These are phyloP conservation scores for Ogataea pignaliae DNA, from an alignment of 805 yeast genomes.

Conservation along the genomic window DNA sequence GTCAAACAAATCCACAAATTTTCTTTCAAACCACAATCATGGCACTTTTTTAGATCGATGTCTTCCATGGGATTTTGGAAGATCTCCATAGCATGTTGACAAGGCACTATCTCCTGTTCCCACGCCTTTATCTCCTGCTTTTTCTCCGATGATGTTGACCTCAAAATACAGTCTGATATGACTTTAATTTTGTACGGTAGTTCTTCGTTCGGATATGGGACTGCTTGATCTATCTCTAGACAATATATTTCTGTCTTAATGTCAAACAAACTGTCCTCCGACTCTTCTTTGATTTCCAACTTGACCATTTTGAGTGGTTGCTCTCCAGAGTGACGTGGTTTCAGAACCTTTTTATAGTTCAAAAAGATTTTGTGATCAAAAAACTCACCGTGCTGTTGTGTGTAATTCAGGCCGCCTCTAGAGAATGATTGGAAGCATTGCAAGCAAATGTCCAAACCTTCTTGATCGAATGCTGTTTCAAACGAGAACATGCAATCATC, in stretches of 20 bases:
- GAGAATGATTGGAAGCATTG: conserved; percentile 69
- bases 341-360: conserved; percentile 51
- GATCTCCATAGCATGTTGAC: conserved; percentile 67
- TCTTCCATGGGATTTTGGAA: conserved; percentile 31
- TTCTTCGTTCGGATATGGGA: conserved; percentile 26
- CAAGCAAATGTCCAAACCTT: conserved; percentile 75
- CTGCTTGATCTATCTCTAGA: conserved; percentile 24
- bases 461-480: conserved; percentile 51
- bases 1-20: conserved; percentile 90
- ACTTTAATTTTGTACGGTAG: conserved; percentile 27
- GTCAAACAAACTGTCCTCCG: conserved; percentile 61
- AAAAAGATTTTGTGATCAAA: conserved; percentile 55
- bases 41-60: conserved; percentile 42
- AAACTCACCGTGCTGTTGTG: conserved; percentile 49
- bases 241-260: conserved; percentile 38
- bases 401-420: conserved; percentile 42
- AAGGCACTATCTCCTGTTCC: conserved; percentile 83
- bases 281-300: conserved; percentile 59
- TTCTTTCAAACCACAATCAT: conserved; percentile 57
- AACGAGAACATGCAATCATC: conserved; percentile 91
- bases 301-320: conserved; percentile 49
- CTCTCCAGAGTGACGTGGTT: conserved; percentile 33
- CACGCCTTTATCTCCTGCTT: conserved; percentile 79
- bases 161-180: conserved; percentile 42
- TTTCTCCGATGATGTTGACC: conserved; percentile 53